A percentile compares a stretch with the other conserved stretches of the same genome.
Conservation (phyloP, 1,284 basidiomycete genomes). For the Albatrellus sp. region DNA sequence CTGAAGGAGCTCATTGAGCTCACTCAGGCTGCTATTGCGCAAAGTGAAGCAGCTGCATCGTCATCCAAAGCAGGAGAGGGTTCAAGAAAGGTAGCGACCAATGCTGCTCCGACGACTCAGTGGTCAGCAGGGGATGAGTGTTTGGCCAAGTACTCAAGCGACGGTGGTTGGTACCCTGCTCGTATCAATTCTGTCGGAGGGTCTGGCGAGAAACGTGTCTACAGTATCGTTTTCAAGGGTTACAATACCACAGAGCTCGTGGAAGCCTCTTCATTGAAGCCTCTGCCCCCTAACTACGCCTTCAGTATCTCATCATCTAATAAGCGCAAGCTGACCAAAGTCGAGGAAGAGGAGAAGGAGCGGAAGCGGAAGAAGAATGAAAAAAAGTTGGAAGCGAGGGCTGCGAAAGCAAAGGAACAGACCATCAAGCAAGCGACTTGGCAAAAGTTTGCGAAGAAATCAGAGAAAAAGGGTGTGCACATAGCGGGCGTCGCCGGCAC, state of each 20-base stretch:
- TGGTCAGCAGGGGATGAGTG: slow-evolving; percentile 87
- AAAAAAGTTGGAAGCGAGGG: slow-evolving; percentile 82
- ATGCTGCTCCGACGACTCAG: slow-evolving; percentile 31
- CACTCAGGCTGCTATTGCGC: slow-evolving; percentile 64
- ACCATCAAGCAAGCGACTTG: slow-evolving; percentile 82
- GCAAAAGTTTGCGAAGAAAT: slow-evolving; percentile 98
- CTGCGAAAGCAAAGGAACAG: slow-evolving; percentile 85
- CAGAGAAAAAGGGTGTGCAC: slow-evolving; percentile 88
- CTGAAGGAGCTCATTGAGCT: slow-evolving; percentile 84
- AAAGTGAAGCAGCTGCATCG: slow-evolving; percentile 44
- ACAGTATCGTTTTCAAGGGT: slow-evolving; percentile 89
- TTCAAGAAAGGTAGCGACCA: slow-evolving; percentile 38
- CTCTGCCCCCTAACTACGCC: slow-evolving; percentile 45
- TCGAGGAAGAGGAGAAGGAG: slow-evolving; percentile 83
- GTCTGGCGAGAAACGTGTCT: slow-evolving; percentile 74
- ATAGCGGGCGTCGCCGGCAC: slow-evolving; percentile 80
- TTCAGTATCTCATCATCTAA: slow-evolving; percentile 26
- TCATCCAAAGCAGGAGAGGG: slow-evolving; percentile 47
- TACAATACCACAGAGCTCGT: slow-evolving; percentile 94
- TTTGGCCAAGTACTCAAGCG: slow-evolving; percentile 83
- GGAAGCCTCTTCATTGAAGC: slow-evolving; percentile 60
- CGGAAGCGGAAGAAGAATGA: slow-evolving; percentile 94
- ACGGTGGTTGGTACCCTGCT: slow-evolving; percentile 86
- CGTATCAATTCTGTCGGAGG: slow-evolving; percentile 84
- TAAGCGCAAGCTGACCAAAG: slow-evolving; percentile 71